Base-by-base conservation (phyloP, 169 alveolate species). In the Plasmodium cynomolgi region DNA sequence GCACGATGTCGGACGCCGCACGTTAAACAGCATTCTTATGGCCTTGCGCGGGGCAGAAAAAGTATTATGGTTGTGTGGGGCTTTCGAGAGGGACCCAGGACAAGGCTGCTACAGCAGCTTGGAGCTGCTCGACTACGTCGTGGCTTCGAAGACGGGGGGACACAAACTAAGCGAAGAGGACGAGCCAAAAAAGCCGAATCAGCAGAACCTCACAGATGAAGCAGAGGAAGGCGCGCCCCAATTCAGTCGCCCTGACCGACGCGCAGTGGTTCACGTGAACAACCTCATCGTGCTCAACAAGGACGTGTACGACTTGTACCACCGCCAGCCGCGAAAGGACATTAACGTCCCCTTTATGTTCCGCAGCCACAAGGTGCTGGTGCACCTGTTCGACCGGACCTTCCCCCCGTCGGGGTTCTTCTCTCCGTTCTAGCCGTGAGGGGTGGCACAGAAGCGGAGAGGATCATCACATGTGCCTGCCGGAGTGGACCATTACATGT, bases 1-100 rank as follows among this genome's bases (percentile, higher is more conserved):
- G 1, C 34, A 56, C 3, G 31, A 62, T 20, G 73, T 90, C 11
- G 94, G 94, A 39, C 33, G 1, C 31, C 88, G 29, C 34, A 62
- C 94, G n/a, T 4, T 90, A 1, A 80, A 58, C 4, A 41, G 68
- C 23, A 79, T 90, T n/a, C 31, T 80, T 15, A 34, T 31, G 37
- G 33, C 37, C 62, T 23, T 90, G 73, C 82, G 73, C 9, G 26
- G 74, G 39, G 31, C 68, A 79, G 47, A 90, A 56, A 90, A 90
- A 80, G 34, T 90, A 62, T 33, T 90, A 5, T 90, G 94, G 94
- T 58, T 90, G 73, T 90, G 94, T 80, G 94, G 94, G 11, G 34
- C 91, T 0, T 71, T 90, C 26, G 94, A 90, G 83, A 90, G 83
- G 72, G 6, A 90, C 26, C 44, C 83, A 90, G 33, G 34, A 39